phyloP scores from a whole-genome alignment of 2,329 filamentous ascomycete genomes.

The Bipolaris oryzae region DNA sequence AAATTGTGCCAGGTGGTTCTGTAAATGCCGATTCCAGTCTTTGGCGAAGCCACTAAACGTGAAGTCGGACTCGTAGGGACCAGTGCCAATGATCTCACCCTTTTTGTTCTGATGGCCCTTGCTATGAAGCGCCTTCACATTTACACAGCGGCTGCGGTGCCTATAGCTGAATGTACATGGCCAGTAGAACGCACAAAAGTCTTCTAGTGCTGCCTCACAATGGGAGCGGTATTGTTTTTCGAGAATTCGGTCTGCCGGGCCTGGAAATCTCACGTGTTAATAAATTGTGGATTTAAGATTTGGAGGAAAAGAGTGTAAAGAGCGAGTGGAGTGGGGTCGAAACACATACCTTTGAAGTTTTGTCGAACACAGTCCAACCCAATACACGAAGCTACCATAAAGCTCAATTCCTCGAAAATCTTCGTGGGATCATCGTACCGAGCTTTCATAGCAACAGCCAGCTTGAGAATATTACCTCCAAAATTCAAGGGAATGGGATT shows the following conservation, averaged over 20 bases:
- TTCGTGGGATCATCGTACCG: neutral
- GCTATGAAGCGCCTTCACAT: slow-evolving; percentile 46
- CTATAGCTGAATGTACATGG: slow-evolving; percentile 52
- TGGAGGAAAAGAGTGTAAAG: no score
- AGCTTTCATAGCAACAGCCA: slow-evolving; percentile 51
- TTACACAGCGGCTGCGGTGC: slow-evolving; percentile 47
- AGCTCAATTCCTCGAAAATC: slow-evolving; percentile 55
- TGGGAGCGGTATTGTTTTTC: slow-evolving; percentile 8
- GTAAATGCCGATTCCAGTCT: neutral
- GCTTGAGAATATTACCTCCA: slow-evolving; percentile 57
- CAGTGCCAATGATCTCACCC: slow-evolving; percentile 53
- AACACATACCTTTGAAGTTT: slow-evolving; percentile 4
- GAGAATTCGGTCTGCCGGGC: no score
- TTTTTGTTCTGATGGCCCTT: slow-evolving; percentile 55
- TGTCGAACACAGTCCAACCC: slow-evolving; percentile 55
- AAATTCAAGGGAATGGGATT: slow-evolving; percentile 58
- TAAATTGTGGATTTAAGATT: no score
- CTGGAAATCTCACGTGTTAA: slow-evolving; percentile 20
- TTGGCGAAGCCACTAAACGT: neutral
- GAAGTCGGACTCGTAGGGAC: slow-evolving; percentile 48
- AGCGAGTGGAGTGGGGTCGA: no score
- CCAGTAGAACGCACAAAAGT: slow-evolving; percentile 43
- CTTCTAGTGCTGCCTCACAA: neutral
- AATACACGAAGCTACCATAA: slow-evolving; percentile 59
- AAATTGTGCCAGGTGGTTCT: slow-evolving; percentile 7